Evolutionary conservation across 1,284 basidiomycete genomes (phyloP).

Genomic region (Apiotrichum akiyoshidainum): DNA sequence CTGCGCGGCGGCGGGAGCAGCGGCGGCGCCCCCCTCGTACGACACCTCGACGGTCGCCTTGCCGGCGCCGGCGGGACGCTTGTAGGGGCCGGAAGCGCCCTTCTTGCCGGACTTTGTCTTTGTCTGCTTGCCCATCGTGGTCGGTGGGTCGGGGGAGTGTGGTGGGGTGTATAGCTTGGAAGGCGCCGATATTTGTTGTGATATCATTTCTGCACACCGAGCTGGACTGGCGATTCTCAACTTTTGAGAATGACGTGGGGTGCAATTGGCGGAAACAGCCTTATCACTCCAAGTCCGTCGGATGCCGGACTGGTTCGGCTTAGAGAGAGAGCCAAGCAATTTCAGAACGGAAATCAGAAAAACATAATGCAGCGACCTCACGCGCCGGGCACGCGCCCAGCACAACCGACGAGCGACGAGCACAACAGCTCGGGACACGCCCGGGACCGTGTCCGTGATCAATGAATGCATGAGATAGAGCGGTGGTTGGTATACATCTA

Average conservation of each 20-base stretch:
- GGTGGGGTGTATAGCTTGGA: not conserved
- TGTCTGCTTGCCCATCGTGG: conserved; percentile 38
- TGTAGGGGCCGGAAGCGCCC: conserved; percentile 12
- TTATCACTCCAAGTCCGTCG: no score
- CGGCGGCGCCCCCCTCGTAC: conserved; percentile 28
- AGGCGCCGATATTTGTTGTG: not conserved
- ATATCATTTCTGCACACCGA: not conserved
- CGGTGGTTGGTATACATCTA: conserved; percentile 9
- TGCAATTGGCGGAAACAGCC: not conserved
- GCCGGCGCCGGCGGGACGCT: conserved; percentile 24
- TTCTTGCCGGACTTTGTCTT: conserved; percentile 18
- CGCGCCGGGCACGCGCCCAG: no score
- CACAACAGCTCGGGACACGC: not conserved
- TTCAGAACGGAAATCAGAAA: no score
- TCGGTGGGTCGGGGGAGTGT: not conserved
- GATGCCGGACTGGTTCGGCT: no score
- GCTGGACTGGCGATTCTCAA: not conserved
- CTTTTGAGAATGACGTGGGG: conserved; percentile 12
- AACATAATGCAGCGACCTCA: not conserved
- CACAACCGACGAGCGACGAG: no score
- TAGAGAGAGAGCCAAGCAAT: no score
- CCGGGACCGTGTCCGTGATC: conserved; percentile 1
- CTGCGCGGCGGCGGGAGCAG: conserved; percentile 6
- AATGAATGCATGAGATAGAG: conserved; percentile 18
- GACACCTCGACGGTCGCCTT: conserved; percentile 43